A percentile compares a stretch with the other conserved stretches of the same genome.
Evolutionary conservation across 805 yeast genomes (phyloP).

Genomic region (Candida adriatica): DNA sequence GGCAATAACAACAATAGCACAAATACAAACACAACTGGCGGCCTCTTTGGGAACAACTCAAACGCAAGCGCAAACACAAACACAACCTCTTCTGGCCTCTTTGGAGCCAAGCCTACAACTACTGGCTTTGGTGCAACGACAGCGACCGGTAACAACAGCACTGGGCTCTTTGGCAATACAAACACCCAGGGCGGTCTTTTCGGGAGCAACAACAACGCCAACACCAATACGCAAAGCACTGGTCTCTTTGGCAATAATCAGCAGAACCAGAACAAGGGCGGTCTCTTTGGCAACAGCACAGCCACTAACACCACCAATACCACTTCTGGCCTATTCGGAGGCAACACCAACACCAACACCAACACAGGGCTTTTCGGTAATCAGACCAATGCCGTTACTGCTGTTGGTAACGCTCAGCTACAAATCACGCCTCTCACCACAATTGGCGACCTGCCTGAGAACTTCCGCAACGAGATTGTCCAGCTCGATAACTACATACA

Average conservation of each 20-base stretch:
- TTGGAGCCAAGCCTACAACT: constrained; percentile 8
- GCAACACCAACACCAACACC: constrained; percentile 14
- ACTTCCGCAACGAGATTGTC: constrained; percentile 60
- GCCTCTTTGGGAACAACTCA: constrained; percentile 1
- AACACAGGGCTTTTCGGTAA: constrained; percentile 11
- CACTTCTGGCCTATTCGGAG: constrained; percentile 34
- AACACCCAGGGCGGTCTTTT: constrained; percentile 1
- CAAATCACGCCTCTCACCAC: constrained; percentile 67
- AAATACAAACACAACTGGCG: constrained; percentile 4
- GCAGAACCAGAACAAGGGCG: constrained; percentile 17
- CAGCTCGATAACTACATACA: constrained; percentile 67
- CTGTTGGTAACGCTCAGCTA: constrained; percentile 27
- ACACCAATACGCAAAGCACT: constrained; percentile 1
- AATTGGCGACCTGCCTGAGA: constrained; percentile 68
- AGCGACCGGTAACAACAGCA: not conserved
- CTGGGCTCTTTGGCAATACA: not conserved
- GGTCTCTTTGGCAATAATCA: constrained; percentile 11
- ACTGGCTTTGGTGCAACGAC: constrained; percentile 26
- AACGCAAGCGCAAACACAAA: not conserved
- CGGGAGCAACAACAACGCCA: constrained; percentile 1
- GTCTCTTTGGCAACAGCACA: constrained; percentile 24
- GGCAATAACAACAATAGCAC: constrained; percentile 13
- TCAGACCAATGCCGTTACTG: constrained; percentile 11
- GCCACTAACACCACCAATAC: constrained; percentile 2
- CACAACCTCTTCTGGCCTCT: constrained; percentile 6